These are phyloP conservation scores for Starmerella ratchasimensis DNA, from an alignment of 805 yeast species.

Conservation along the genomic window DNA sequence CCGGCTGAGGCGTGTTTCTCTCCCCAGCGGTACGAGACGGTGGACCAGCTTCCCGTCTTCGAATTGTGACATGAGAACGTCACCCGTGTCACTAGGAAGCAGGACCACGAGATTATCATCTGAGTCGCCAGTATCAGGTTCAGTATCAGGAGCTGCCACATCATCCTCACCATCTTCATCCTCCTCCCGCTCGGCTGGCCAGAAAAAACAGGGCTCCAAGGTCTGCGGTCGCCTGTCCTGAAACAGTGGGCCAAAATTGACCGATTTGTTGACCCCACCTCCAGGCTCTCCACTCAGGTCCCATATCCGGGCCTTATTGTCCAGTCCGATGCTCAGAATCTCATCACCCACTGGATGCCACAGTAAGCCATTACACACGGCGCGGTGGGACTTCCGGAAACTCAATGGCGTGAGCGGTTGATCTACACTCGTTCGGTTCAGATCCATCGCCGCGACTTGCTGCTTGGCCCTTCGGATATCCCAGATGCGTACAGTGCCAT, in stretches of 20 bases:
- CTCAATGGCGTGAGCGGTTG: constrained; percentile 22
- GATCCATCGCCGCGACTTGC: constrained; percentile 51
- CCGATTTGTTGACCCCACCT: constrained; percentile 41
- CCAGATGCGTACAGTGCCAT: constrained; percentile 75
- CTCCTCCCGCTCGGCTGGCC: neutral
- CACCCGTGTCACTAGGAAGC: constrained; percentile 67
- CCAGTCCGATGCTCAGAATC: constrained; percentile 58
- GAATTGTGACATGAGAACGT: constrained; percentile 43
- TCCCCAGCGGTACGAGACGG: constrained; percentile 32
- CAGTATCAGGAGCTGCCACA: neutral
- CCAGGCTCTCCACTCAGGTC: constrained; percentile 36
- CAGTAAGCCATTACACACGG: constrained; percentile 60
- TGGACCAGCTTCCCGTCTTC: constrained; percentile 50
- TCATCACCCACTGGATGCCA: constrained; percentile 60
- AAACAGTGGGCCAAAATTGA: constrained; percentile 67
- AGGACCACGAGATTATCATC: constrained; percentile 37
- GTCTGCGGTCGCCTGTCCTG: constrained; percentile 50
- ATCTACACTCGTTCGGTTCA: constrained; percentile 32
- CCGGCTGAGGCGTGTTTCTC: constrained; percentile 26
- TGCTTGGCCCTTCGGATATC: constrained; percentile 60
- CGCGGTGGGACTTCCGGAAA: constrained; percentile 51
- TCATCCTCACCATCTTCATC: constrained; percentile 40
- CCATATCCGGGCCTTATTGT: constrained; percentile 74
- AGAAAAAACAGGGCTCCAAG: constrained; percentile 36
- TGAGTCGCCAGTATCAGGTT: neutral